phyloP scores from a whole-genome alignment of 176 grass and related monocot species.

The maize (Zea mays) region Zm-B73-REFERENCE-NAM-5.0 NC_050098.1:141365001-141365500 shows the following conservation, averaged over 20 bases:
- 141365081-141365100: too few relatives aligned
- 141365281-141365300: background rate
- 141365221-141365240: background rate
- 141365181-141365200: background rate
- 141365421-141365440: background rate
- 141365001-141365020: too few relatives aligned
- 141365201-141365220: background rate
- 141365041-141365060: too few relatives aligned
- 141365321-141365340: background rate
- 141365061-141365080: too few relatives aligned
- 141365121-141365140: too few relatives aligned
- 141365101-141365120: too few relatives aligned
- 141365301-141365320: background rate
- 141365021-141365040: too few relatives aligned
- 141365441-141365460: background rate
- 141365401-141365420: slow-evolving; percentile 7
- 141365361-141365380: background rate
- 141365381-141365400: background rate
- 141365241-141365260: background rate
- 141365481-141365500: background rate
- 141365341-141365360: too few relatives aligned
- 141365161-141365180: too few relatives aligned
- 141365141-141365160: too few relatives aligned
- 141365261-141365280: background rate
- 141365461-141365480: slow-evolving; percentile 1